Conservation (phyloP, 2,329 filamentous ascomycete species). For the Ceratocystis eucalypticola region DNA sequence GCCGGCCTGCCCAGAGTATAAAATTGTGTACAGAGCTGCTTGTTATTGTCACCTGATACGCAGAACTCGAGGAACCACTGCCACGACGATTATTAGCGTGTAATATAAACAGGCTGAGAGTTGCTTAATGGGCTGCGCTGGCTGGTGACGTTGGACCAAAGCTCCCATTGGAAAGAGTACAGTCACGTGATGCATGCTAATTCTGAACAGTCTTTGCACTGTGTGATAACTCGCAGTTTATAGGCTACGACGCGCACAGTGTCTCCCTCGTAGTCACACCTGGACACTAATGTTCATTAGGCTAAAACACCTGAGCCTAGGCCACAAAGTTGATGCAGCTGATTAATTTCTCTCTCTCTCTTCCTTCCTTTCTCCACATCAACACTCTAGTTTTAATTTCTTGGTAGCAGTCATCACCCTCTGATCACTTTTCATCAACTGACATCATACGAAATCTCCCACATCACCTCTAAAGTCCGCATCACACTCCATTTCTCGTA, state of each 20-base stretch:
- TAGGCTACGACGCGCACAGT: neutral
- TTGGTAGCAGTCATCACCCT: neutral
- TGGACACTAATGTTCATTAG: neutral
- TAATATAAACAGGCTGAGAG: neutral
- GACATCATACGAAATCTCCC: neutral
- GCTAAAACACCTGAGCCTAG: neutral
- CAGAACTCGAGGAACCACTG: neutral
- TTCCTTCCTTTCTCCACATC: conserved; percentile 6
- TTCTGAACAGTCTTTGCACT: neutral
- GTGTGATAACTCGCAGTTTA: neutral
- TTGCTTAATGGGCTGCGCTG: neutral
- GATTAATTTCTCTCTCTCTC: conserved; percentile 2
- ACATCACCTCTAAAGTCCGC: neutral
- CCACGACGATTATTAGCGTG: neutral
- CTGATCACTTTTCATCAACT: neutral
- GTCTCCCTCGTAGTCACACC: neutral
- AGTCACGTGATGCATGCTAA: neutral
- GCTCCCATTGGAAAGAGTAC: neutral
- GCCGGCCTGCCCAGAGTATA: neutral
- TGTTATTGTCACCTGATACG: neutral
- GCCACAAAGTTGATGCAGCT: conserved; percentile 5
- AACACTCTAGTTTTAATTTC: neutral
- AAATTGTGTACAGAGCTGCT: neutral
- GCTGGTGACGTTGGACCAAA: conserved; percentile 1
- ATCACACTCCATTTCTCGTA: neutral